Percentiles rank a stretch among this genome's conserved stretches.
phyloP scores from a whole-genome alignment of 768 basidiomycete genomes.

The Gyrodon lividus region DNA sequence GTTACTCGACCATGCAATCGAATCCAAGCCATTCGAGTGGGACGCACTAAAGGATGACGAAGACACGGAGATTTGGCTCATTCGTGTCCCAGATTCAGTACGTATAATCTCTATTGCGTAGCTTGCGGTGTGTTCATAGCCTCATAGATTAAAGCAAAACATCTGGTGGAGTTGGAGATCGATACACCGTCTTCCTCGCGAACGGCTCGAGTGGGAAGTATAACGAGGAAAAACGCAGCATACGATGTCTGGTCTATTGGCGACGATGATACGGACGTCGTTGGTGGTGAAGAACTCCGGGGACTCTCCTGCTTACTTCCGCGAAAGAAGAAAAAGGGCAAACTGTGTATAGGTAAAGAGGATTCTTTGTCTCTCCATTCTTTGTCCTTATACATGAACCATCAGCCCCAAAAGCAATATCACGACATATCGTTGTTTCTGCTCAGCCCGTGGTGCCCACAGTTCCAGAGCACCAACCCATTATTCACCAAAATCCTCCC shows the following conservation, averaged over 20 bases:
- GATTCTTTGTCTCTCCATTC: background rate
- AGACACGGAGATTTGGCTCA: conserved; percentile 67
- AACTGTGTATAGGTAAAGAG: conserved; percentile 53
- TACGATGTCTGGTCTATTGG: conserved; percentile 71
- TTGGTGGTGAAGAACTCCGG: conserved; percentile 65
- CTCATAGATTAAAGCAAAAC: conserved; percentile 61
- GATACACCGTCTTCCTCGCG: conserved; percentile 41
- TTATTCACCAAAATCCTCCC: conserved; percentile 48
- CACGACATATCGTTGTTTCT: conserved; percentile 57
- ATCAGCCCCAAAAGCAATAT: conserved; percentile 57
- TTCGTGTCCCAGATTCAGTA: conserved; percentile 68
- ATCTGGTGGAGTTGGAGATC: conserved; percentile 53
- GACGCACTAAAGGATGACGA: conserved; percentile 53
- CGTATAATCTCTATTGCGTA: conserved; percentile 23
- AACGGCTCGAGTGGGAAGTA: conserved; percentile 44
- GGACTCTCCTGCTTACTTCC: conserved; percentile 63
- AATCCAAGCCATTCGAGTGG: conserved; percentile 64
- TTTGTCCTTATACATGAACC: conserved; percentile 44
- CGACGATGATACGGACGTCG: conserved; percentile 31
- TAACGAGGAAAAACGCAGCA: conserved; percentile 51
- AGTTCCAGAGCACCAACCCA: conserved; percentile 11
- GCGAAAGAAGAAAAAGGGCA: conserved; percentile 57
- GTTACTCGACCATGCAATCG: conserved; percentile 44
- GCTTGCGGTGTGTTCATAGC: background rate
- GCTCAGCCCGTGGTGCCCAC: conserved; percentile 42